Evolutionary conservation across 306 rosid genomes (phyloP), one percentile per base, ranked within the genome.

Genomic region (Acacia melanoxylon): DNA sequence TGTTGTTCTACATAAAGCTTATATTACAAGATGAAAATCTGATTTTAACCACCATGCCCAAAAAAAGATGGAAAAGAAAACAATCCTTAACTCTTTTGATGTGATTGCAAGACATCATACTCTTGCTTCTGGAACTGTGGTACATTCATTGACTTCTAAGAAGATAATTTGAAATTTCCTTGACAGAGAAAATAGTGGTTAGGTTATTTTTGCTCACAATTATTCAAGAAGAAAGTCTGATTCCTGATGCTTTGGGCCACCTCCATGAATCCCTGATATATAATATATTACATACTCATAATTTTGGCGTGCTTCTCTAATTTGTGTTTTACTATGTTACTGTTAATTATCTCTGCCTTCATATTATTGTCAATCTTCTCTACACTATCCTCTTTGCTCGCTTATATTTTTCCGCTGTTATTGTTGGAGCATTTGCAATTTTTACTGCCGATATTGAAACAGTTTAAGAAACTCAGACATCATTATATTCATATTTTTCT

Each of bases 221-320:
- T 65, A 75, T 79, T 86, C 29, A 24, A 70, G 44, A 82, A 82
- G 59, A 78, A 79, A 75, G 68, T 79, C 41, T 35, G 40, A 49
- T 82, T 44, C 40, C 17, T 52, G 61, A 70, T 70, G 77, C 69
- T 79, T 62, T 29, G 24, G 58, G 68, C 15, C 35, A 29, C 48
- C 59, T 68, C 37, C 52, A 29, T 74, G 76, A 69, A 69, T 68
- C 72, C 58, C 75, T 59, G 42, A 24, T 24, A 25, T 61, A 24
- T 59, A 31, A 24, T 24, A 25, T 61, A 24, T 61, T 61, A 61
- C 73, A 54, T 52, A 75, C 35, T 75, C 46, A 51, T 69, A 66
- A 29, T 66, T 54, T 79, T 42, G 17, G 62, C 31, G 1, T 72
- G 31, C 42, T 72, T 78, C 37, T 61, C 3, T 29, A 65, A 14